Evolutionary conservation across 2,329 filamentous ascomycete species (phyloP).

Genomic region (Fusarium irregulare): DNA sequence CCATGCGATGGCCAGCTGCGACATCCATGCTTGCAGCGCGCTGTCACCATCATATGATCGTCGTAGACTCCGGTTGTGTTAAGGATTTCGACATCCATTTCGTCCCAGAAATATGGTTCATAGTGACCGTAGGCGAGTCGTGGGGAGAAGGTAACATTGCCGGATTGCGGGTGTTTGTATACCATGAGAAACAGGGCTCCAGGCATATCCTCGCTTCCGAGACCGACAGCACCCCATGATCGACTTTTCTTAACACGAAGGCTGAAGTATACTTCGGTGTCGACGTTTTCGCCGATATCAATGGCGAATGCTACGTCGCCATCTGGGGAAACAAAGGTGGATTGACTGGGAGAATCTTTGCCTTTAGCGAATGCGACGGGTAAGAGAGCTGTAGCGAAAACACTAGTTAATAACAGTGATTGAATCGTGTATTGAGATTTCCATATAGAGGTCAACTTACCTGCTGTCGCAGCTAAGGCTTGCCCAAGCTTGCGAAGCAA

Average conservation of each 20-base stretch:
- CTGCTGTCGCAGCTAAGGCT: conserved; percentile 45
- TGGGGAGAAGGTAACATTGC: conserved; percentile 67
- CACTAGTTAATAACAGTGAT: not conserved
- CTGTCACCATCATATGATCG: conserved; percentile 61
- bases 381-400: conserved; percentile 39
- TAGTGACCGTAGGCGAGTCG: conserved; percentile 62
- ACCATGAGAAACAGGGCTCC: conserved; percentile 65
- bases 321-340: conserved; percentile 58
- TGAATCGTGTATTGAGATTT: not conserved
- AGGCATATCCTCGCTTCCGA: conserved; percentile 64
- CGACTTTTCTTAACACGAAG: conserved; percentile 58
- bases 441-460: conserved; percentile 30
- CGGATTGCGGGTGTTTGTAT: conserved; percentile 60
- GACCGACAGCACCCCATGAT: conserved; percentile 66
- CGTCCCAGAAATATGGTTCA: conserved; percentile 62
- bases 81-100: conserved; percentile 58
- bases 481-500: conserved; percentile 48
- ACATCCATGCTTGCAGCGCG: conserved; percentile 63
- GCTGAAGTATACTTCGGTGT: conserved; percentile 65
- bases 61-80: conserved; percentile 60
- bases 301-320: conserved; percentile 61
- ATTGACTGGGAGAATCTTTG: conserved; percentile 50
- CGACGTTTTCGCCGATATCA: conserved; percentile 59
- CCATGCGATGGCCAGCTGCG: conserved; percentile 58
- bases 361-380: conserved; percentile 43